Evolutionary conservation across 257 asterid genomes (phyloP).

Genomic region (Solanum chilense): DNA sequence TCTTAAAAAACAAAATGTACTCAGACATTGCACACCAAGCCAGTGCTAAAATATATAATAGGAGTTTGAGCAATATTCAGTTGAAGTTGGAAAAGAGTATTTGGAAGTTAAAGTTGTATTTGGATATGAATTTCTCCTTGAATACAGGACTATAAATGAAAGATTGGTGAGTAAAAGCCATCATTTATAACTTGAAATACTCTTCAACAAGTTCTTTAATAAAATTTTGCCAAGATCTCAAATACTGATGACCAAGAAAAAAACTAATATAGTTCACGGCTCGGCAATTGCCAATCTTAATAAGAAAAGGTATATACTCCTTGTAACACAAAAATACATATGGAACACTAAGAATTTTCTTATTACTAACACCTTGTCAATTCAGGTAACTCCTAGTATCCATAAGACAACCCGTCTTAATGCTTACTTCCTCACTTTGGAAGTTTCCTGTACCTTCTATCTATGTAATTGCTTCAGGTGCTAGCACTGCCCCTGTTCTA

Average conservation of each 20-base stretch:
- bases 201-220: background rate
- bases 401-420: background rate
- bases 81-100: background rate
- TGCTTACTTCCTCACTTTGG: background rate
- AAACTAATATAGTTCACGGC: background rate
- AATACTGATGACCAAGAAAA: background rate
- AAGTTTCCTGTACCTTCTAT: background rate
- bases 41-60: background rate
- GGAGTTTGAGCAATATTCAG: background rate
- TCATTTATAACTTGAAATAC: background rate
- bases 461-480: background rate
- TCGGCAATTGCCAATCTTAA: background rate
- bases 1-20: background rate
- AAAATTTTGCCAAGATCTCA: background rate
- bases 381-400: background rate
- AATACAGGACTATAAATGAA: background rate
- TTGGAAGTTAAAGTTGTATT: background rate
- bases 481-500: background rate
- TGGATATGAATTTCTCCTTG: background rate
- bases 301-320: background rate
- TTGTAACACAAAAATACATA: background rate
- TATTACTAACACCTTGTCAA: background rate
- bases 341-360: background rate
- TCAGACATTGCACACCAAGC: background rate
- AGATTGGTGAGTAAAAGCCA: background rate